Percentiles rank a stretch among this genome's conserved stretches.
These are phyloP conservation scores for Amanita brunnescens DNA, from an alignment of 768 basidiomycete genomes.

Conservation along the genomic window DNA sequence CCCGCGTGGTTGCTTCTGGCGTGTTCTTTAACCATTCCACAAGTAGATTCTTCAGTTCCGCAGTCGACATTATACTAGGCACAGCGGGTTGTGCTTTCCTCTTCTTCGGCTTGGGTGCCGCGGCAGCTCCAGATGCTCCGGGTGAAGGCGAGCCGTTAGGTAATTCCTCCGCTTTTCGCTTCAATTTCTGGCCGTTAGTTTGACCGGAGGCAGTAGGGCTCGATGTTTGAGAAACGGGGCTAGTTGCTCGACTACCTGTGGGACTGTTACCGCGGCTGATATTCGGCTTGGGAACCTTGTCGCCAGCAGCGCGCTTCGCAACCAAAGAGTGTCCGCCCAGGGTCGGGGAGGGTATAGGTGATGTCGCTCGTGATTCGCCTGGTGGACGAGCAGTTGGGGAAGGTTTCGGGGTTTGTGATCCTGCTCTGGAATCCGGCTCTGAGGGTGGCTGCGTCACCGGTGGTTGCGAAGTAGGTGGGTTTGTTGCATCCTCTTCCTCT, in stretches of 20 bases:
- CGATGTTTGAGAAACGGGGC: conserved; percentile 26
- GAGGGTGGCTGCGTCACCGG: conserved; percentile 39
- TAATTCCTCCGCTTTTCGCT: conserved; percentile 40
- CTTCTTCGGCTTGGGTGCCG: conserved; percentile 39
- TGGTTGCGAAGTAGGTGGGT: conserved; percentile 36
- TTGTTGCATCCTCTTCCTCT: conserved; percentile 39
- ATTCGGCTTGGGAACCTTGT: conserved; percentile 56
- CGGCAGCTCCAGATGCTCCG: conserved; percentile 10
- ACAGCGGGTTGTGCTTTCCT: conserved; percentile 41
- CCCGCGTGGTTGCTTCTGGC: conserved; percentile 63
- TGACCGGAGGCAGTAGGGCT: conserved; percentile 27
- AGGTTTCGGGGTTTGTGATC: conserved; percentile 35
- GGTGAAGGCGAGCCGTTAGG: conserved; percentile 16
- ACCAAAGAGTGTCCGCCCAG: conserved; percentile 73
- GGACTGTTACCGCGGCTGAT: conserved; percentile 54
- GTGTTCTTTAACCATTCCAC: conserved; percentile 69
- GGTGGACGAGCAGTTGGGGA: conserved; percentile 27
- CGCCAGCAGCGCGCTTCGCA: conserved; percentile 80
- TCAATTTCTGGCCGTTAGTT: conserved; percentile 20
- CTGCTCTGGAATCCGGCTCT: conserved; percentile 12
- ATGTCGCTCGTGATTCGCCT: conserved; percentile 47
- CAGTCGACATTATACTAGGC: conserved; percentile 29
- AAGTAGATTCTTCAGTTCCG: conserved; percentile 59
- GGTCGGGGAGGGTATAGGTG: conserved; percentile 44
- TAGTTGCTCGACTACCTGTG: conserved; percentile 46